These are phyloP conservation scores for Sequoiadendron giganteum DNA, from an alignment of 75 land plant genomes.

Conservation along the genomic window DNA sequence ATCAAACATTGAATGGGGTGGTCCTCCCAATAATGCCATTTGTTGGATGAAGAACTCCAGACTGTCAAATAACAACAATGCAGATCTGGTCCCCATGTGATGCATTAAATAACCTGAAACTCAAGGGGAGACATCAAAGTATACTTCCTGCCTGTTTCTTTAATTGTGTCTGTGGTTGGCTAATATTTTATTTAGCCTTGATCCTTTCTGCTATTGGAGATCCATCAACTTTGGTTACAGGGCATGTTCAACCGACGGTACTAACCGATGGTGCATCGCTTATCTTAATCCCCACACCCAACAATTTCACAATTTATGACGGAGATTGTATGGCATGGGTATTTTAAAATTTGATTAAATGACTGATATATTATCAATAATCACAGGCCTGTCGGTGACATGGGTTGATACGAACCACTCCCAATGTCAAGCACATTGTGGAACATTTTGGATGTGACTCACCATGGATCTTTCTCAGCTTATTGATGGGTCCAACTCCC, in stretches of 20 bases:
- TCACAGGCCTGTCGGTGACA: not conserved
- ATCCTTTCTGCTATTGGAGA: not conserved
- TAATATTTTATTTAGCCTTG: not conserved
- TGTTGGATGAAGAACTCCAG: not conserved
- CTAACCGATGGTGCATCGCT: not conserved
- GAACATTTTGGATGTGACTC: not conserved
- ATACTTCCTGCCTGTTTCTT: not conserved
- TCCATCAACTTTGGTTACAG: not conserved
- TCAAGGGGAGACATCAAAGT: not conserved
- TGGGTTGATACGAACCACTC: not conserved
- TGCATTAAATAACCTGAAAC: slow-evolving; percentile 9
- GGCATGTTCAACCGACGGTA: not conserved
- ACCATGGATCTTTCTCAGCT: not conserved
- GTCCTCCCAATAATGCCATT: not conserved
- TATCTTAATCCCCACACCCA: not conserved
- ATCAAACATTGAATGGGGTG: not conserved
- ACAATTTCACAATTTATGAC: not conserved
- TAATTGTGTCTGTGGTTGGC: not conserved
- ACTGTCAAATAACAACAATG: slow-evolving; percentile 7
- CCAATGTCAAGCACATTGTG: not conserved
- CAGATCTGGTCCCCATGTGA: not conserved
- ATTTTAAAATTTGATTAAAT: not conserved
- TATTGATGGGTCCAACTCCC: not conserved
- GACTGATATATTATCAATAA: not conserved
- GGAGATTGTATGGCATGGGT: not conserved